Conservation (phyloP, 306 rosid species). For the Pueraria montana region DNA sequence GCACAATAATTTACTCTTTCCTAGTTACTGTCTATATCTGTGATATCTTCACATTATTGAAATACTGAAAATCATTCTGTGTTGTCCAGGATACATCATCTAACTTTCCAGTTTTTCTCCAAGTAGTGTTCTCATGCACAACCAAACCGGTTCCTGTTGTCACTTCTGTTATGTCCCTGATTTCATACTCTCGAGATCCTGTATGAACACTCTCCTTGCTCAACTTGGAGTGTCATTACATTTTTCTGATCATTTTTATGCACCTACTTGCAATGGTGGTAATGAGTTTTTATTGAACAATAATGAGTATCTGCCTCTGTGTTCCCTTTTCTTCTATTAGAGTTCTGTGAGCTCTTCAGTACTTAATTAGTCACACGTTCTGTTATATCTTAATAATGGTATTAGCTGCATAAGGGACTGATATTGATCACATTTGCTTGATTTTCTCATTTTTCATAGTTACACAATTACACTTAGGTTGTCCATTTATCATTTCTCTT, state of each 20-base stretch:
- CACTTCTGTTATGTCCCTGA: slow-evolving; percentile 73
- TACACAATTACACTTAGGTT: neutral
- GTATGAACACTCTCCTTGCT: slow-evolving; percentile 65
- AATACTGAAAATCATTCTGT: slow-evolving; percentile 47
- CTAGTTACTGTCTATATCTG: slow-evolving; percentile 25
- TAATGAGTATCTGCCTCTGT: slow-evolving; percentile 21
- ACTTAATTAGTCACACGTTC: slow-evolving; percentile 14
- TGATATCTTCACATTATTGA: slow-evolving; percentile 33
- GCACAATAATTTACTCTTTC: slow-evolving; percentile 16
- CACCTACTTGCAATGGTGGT: neutral
- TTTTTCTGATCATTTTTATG: slow-evolving; percentile 29
- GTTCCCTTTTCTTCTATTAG: slow-evolving; percentile 24
- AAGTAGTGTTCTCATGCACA: slow-evolving; percentile 73
- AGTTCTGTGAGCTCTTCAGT: slow-evolving; percentile 13
- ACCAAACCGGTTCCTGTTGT: slow-evolving; percentile 75
- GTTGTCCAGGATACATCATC: slow-evolving; percentile 72
- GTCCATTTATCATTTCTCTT: slow-evolving; percentile 25
- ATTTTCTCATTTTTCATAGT: slow-evolving; percentile 17
- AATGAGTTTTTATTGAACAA: slow-evolving; percentile 33
- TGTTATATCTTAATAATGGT: slow-evolving; percentile 22
- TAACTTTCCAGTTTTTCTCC: slow-evolving; percentile 75
- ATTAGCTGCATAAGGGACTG: slow-evolving; percentile 18
- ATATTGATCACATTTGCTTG: slow-evolving; percentile 6
- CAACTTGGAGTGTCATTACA: slow-evolving; percentile 10
- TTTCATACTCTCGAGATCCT: slow-evolving; percentile 77